Percentiles rank a stretch among this genome's conserved stretches.
phyloP scores from a whole-genome alignment of 345 rosid species.

The Dipteronia sinensis region DNA sequence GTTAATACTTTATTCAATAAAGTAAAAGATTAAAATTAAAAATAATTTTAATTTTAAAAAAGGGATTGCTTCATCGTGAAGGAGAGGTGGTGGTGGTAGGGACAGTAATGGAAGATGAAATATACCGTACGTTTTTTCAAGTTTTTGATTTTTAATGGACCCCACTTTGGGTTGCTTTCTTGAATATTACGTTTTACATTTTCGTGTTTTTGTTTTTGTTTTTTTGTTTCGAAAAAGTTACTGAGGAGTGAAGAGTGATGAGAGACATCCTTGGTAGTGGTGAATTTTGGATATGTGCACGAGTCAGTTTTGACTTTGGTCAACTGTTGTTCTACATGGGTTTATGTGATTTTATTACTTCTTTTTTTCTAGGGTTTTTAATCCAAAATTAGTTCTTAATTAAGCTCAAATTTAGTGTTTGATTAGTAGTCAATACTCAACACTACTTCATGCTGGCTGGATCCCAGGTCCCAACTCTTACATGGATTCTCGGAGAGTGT shows the following conservation, averaged over 20 bases:
- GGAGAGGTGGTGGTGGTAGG: conserved; percentile 21
- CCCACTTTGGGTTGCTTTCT: background rate
- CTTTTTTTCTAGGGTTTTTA: no score
- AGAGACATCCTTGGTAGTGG: conserved; percentile 3
- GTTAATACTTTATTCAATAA: background rate
- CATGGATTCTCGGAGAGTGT: no score
- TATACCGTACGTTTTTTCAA: conserved; percentile 1
- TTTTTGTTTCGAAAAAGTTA: background rate
- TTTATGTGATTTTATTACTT: background rate
- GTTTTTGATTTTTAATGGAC: background rate
- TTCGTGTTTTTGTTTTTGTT: background rate
- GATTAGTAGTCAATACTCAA: no score
- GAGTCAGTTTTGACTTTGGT: conserved; percentile 13
- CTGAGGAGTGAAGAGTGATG: background rate
- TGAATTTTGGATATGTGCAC: background rate
- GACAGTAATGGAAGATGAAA: background rate
- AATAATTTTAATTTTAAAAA: background rate
- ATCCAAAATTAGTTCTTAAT: background rate
- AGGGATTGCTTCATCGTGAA: conserved; percentile 36
- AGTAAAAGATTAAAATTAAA: background rate
- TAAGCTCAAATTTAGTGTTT: background rate
- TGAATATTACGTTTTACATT: background rate
- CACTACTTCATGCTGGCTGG: no score
- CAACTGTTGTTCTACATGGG: background rate
- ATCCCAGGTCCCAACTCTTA: no score